These are phyloP conservation scores for Calonectria pseudoturangicola DNA, from an alignment of 2,329 filamentous ascomycete genomes.

Conservation along the genomic window DNA sequence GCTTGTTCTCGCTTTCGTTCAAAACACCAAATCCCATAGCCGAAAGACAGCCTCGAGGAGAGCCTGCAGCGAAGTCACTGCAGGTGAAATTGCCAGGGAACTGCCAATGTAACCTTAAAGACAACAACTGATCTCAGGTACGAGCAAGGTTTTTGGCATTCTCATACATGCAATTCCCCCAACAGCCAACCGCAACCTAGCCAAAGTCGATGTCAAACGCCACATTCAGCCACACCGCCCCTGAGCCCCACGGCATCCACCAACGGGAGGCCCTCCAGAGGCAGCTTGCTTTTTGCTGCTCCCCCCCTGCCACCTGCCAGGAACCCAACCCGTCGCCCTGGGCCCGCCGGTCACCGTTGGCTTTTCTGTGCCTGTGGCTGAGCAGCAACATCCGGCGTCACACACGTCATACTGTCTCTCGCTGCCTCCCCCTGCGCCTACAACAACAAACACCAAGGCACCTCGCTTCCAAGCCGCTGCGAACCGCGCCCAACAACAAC, in stretches of 20 bases:
- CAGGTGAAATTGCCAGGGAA: neutral
- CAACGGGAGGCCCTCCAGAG: conserved; percentile 32
- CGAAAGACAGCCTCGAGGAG: conserved; percentile 6
- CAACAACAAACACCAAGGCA: conserved; percentile 12
- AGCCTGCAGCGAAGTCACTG: neutral
- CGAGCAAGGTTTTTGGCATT: neutral
- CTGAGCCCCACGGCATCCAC: conserved; percentile 15
- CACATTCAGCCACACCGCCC: conserved; percentile 29
- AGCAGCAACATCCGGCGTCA: conserved; percentile 22
- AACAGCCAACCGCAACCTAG: neutral
- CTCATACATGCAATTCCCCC: neutral
- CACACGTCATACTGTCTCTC: conserved; percentile 20
- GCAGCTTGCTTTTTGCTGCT: conserved; percentile 1
- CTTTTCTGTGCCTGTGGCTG: conserved; percentile 29
- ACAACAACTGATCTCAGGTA: neutral
- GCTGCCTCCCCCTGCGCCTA: conserved; percentile 23
- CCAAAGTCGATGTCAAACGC: conserved; percentile 4
- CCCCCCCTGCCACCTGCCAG: conserved; percentile 9
- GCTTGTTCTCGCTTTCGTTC: neutral
- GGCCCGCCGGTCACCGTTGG: neutral
- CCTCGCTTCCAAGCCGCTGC: conserved; percentile 18
- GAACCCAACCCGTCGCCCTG: conserved; percentile 12
- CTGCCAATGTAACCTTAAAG: conserved; percentile 5
- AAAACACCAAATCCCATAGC: neutral
- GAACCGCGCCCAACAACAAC: conserved; percentile 15